phyloP scores from a whole-genome alignment of 768 basidiomycete genomes.

The Mycena chlorophos region DNA sequence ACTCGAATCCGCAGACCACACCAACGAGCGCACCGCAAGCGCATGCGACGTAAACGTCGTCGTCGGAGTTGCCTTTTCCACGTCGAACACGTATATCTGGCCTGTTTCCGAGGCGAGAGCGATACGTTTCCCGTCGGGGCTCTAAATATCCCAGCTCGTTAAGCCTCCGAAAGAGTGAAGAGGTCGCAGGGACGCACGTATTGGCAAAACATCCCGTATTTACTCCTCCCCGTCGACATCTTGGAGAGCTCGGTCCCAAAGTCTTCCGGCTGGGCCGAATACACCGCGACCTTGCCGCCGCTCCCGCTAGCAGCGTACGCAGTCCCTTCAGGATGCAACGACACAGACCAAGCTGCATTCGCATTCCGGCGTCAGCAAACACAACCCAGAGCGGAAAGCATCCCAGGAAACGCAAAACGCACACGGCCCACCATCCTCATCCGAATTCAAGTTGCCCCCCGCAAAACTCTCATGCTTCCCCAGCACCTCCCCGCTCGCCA shows the following conservation, averaged over 20 bases:
- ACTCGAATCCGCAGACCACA: slow-evolving; percentile 89
- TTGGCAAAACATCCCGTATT: slow-evolving; percentile 75
- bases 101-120: slow-evolving; percentile 85
- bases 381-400: no score
- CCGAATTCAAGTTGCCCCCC: slow-evolving; percentile 34
- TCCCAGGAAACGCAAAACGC: slow-evolving; percentile 32
- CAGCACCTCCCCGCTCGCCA: slow-evolving; percentile 57
- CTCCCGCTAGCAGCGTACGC: slow-evolving; percentile 76
- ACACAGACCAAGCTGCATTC: slow-evolving; percentile 77
- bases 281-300: slow-evolving; percentile 70
- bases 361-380: not conserved
- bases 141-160: slow-evolving; percentile 46
- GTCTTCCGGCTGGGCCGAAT: slow-evolving; percentile 64
- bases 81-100: slow-evolving; percentile 85
- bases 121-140: slow-evolving; percentile 81
- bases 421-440: slow-evolving; percentile 69
- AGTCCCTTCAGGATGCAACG: slow-evolving; percentile 70
- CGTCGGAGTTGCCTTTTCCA: slow-evolving; percentile 63
- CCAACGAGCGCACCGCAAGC: slow-evolving; percentile 81
- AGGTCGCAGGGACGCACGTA: slow-evolving; percentile 49
- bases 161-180: slow-evolving; percentile 1
- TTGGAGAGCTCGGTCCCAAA: slow-evolving; percentile 65
- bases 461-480: slow-evolving; percentile 76
- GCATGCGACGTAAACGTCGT: slow-evolving; percentile 85
- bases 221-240: slow-evolving; percentile 66